Evolutionary conservation across 495 filamentous ascomycete genomes (phyloP).

Genomic region (Aspergillus sclerotiicarbonarius): DNA sequence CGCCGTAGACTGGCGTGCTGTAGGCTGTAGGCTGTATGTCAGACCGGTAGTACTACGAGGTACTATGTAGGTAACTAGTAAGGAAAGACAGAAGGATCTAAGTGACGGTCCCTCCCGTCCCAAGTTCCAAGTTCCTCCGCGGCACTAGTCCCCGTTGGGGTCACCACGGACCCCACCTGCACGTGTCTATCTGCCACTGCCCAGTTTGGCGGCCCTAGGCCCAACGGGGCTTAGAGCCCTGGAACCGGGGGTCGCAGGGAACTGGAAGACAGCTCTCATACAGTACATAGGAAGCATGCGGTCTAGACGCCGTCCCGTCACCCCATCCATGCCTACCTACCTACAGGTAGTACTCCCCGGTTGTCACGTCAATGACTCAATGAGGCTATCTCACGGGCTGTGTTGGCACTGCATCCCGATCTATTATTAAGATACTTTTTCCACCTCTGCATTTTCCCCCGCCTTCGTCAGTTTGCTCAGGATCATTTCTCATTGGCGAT

Average conservation of each 20-base stretch:
- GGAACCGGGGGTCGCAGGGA: neutral
- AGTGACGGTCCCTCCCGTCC: neutral
- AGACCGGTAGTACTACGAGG: neutral
- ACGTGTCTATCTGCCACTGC: slow-evolving; percentile 9
- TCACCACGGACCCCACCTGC: neutral
- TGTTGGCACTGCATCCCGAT: too few relatives aligned
- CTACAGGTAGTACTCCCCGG: too few relatives aligned
- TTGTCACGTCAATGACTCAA: too few relatives aligned
- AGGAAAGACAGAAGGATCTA: neutral
- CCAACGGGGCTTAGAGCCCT: neutral
- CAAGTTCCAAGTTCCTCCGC: neutral
- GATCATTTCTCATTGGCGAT: too few relatives aligned
- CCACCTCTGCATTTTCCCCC: too few relatives aligned
- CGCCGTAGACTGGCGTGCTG: neutral
- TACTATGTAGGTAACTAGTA: neutral
- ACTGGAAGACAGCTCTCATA: neutral
- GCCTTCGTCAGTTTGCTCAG: too few relatives aligned
- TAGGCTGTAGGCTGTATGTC: neutral
- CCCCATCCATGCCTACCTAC: too few relatives aligned
- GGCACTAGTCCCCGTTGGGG: neutral
- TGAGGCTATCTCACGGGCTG: too few relatives aligned
- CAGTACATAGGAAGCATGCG: too few relatives aligned
- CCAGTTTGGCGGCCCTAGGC: neutral
- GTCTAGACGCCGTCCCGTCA: too few relatives aligned
- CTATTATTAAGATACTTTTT: too few relatives aligned